These are phyloP conservation scores for Phellopilus nigrolimitatus DNA, from an alignment of 1,284 basidiomycete genomes.

Conservation along the genomic window DNA sequence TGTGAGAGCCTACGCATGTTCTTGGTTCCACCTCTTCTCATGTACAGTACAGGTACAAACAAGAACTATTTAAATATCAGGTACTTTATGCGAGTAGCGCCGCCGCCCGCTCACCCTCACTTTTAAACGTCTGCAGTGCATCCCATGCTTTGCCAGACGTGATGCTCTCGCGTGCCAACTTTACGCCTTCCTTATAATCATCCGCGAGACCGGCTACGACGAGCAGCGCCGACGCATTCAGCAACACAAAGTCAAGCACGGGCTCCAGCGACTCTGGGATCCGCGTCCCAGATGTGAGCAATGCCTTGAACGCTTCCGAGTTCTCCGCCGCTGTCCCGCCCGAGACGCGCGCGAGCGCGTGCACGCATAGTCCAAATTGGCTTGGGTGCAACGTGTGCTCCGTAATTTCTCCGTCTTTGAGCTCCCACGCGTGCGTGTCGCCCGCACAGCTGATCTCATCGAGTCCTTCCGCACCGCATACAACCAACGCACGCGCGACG, in stretches of 20 bases:
- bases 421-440: slow-evolving; percentile 74
- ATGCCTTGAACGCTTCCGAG: no score
- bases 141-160: slow-evolving; percentile 65
- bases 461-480: slow-evolving; percentile 88
- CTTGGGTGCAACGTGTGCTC: slow-evolving; percentile 49
- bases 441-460: slow-evolving; percentile 92
- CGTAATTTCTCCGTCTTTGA: slow-evolving; percentile 50
- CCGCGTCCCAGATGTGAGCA: slow-evolving; percentile 51
- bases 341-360: slow-evolving; percentile 64
- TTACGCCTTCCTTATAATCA: slow-evolving; percentile 70
- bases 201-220: slow-evolving; percentile 67
- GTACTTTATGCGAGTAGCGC: no score
- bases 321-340: slow-evolving; percentile 64
- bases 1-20: no score
- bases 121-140: no score
- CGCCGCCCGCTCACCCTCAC: no score
- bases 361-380: slow-evolving; percentile 68
- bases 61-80: no score
- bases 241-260: slow-evolving; percentile 76
- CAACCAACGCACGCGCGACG: slow-evolving; percentile 85
- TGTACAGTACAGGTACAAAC: no score
- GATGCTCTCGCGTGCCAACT: slow-evolving; percentile 70
- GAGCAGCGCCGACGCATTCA: slow-evolving; percentile 88
- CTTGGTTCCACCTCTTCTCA: no score
- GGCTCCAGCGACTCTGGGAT: slow-evolving; percentile 51